These are phyloP conservation scores for Hypomontagnella monticulosa DNA, from an alignment of 495 filamentous ascomycete genomes.

Conservation along the genomic window DNA sequence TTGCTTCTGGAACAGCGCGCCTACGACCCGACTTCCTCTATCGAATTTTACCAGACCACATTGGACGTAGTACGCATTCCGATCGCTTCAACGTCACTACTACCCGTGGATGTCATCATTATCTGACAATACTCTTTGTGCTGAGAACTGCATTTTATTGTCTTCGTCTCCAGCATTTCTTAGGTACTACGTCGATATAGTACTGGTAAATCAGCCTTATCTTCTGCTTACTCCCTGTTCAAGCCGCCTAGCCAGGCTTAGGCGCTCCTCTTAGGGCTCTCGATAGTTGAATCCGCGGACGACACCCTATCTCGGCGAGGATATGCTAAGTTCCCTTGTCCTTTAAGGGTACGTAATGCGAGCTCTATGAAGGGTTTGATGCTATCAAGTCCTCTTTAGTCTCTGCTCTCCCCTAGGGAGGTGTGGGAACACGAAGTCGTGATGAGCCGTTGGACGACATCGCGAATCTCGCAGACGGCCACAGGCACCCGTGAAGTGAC, in stretches of 20 bases:
- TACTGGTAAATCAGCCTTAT: constrained; percentile 6
- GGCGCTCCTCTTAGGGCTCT: constrained; percentile 9
- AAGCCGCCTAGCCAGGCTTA: neutral
- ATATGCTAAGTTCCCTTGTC: constrained; percentile 6
- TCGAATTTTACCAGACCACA: constrained; percentile 18
- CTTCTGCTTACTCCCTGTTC: constrained; percentile 1
- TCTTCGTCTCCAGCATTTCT: neutral
- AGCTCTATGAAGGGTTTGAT: neutral
- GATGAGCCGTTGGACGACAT: constrained; percentile 29
- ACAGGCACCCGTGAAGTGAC: constrained; percentile 14
- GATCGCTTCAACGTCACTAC: no score
- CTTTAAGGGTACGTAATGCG: neutral
- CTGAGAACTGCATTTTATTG: no score
- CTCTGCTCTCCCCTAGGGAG: constrained; percentile 1
- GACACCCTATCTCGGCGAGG: neutral
- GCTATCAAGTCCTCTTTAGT: neutral
- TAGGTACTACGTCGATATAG: neutral
- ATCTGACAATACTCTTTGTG: no score
- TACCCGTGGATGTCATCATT: no score
- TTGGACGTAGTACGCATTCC: no score
- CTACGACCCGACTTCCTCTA: constrained; percentile 29
- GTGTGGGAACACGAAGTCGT: constrained; percentile 22
- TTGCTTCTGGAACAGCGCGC: constrained; percentile 44
- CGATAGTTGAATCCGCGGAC: neutral
- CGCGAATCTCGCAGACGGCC: constrained; percentile 46